phyloP scores from a whole-genome alignment of 768 basidiomycete species.

The Plicaturopsis crispa region DNA sequence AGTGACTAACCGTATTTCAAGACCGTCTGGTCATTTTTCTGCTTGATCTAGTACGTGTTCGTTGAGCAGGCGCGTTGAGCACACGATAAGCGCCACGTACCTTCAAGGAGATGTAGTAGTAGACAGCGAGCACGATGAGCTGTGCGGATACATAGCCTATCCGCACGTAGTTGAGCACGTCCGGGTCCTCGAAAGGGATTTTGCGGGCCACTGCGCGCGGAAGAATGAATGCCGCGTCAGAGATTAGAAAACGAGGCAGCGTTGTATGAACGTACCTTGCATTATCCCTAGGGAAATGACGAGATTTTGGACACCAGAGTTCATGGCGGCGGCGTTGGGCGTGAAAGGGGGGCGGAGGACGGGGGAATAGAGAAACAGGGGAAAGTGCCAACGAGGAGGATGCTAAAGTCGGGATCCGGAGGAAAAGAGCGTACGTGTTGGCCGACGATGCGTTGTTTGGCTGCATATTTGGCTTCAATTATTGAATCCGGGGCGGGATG shows the following conservation, averaged over 20 bases:
- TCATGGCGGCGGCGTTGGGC: constrained; percentile 38
- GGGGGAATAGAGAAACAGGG: constrained; percentile 1
- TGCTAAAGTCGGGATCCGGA: too few species aligned
- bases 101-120: constrained; percentile 73
- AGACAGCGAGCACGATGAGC: constrained; percentile 58
- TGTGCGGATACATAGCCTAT: constrained; percentile 77
- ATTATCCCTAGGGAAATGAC: constrained; percentile 88
- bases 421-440: too few species aligned
- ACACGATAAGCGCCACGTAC: constrained; percentile 31
- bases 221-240: constrained; percentile 5
- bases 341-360: constrained; percentile 2
- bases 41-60: constrained; percentile 91
- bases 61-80: constrained; percentile 4
- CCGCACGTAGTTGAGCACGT: constrained; percentile 75
- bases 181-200: constrained; percentile 86
- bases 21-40: constrained; percentile 92
- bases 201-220: constrained; percentile 79
- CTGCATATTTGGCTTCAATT: too few species aligned
- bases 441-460: too few species aligned
- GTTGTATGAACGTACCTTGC: constrained; percentile 51
- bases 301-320: constrained; percentile 72
- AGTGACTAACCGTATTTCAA: constrained; percentile 80
- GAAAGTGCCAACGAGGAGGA: too few species aligned
- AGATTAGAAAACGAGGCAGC: neutral
- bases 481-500: too few species aligned